Evolutionary conservation across 805 yeast species (phyloP).

Genomic region (Saccharomycopsis fibuligera): DNA sequence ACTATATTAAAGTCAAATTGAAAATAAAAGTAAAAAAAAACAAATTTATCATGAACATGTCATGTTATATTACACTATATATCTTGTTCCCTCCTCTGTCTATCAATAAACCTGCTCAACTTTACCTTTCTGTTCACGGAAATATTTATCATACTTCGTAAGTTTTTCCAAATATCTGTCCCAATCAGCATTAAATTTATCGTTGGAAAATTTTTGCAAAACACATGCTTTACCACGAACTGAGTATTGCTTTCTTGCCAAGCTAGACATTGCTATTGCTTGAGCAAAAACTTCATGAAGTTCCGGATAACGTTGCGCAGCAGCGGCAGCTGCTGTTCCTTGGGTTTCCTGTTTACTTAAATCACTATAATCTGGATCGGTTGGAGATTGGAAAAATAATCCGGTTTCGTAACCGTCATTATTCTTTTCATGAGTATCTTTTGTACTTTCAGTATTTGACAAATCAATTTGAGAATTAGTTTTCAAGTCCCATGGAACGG

Average conservation of each 20-base stretch:
- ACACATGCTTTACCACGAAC: conserved; percentile 40
- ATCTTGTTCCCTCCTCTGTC: too few relatives aligned
- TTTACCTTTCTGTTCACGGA: conserved; percentile 3
- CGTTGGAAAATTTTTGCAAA: conserved; percentile 54
- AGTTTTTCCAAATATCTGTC: conserved; percentile 22
- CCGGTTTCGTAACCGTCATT: conserved; percentile 58
- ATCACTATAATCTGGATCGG: conserved; percentile 61
- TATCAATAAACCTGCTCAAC: conserved; percentile 15
- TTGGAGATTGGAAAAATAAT: conserved; percentile 62
- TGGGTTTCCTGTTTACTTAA: too few relatives aligned
- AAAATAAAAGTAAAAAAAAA: too few relatives aligned
- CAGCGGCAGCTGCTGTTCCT: too few relatives aligned
- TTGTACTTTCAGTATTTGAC: conserved; percentile 34
- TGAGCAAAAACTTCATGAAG: conserved; percentile 44
- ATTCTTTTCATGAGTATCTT: conserved; percentile 25
- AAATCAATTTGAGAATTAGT: conserved; percentile 25
- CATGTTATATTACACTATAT: too few relatives aligned
- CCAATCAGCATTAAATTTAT: conserved; percentile 53
- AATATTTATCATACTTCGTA: conserved; percentile 6
- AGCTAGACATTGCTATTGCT: conserved; percentile 35
- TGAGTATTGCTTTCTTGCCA: conserved; percentile 37
- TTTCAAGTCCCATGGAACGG: conserved; percentile 43
- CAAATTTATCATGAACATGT: too few relatives aligned
- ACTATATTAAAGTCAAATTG: too few relatives aligned
- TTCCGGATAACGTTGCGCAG: conserved; percentile 39